Evolutionary conservation across 345 rosid genomes (phyloP).

Genomic region (Corchorus olitorius): DNA sequence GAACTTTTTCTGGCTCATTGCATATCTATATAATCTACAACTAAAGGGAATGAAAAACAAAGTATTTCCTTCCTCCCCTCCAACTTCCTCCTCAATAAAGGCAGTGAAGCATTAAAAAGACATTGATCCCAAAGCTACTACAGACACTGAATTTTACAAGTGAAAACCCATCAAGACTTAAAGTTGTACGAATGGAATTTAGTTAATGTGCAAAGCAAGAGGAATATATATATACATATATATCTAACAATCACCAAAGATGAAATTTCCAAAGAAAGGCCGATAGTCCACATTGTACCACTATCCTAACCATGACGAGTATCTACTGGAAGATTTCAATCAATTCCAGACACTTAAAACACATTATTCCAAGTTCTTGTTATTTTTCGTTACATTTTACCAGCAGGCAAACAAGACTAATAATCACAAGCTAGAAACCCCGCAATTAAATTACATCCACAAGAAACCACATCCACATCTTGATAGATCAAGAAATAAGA

Average conservation of each 20-base stretch:
- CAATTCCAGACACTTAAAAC: background rate
- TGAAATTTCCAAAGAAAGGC: background rate
- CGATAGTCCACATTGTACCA: background rate
- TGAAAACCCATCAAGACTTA: background rate
- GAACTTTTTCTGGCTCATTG: background rate
- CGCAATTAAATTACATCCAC: conserved; percentile 11
- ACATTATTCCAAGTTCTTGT: background rate
- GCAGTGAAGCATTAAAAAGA: background rate
- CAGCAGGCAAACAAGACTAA: conserved; percentile 22
- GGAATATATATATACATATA: no score
- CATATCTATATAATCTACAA: background rate
- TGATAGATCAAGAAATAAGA: conserved; percentile 17
- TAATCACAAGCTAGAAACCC: conserved; percentile 6
- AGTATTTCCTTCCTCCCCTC: background rate
- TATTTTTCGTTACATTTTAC: conserved; percentile 6
- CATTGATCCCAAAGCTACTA: background rate
- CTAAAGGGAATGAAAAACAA: background rate
- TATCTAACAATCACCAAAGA: background rate
- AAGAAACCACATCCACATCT: conserved; percentile 11
- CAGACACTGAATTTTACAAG: background rate
- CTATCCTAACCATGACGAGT: background rate
- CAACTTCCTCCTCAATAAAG: no score
- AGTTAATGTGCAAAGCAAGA: no score
- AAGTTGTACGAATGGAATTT: background rate
- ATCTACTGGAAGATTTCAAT: background rate